Base-by-base conservation (phyloP, 352 stramenopile genomes). In the Pythium grandisporangium region DNA sequence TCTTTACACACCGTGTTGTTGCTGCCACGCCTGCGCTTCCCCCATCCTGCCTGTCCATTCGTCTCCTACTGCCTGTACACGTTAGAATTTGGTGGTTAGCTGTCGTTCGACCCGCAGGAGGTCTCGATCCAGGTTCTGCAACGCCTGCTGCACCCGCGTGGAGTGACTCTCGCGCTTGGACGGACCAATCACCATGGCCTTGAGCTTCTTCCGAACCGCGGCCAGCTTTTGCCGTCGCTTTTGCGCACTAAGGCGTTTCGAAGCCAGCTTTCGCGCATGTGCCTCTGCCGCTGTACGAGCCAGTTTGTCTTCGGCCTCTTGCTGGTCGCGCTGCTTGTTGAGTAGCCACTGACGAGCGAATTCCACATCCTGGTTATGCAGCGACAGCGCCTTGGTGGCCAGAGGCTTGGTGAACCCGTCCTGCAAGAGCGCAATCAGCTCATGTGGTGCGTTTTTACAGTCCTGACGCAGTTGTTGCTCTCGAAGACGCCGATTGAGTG, bases 61-160 rank as follows among this genome's bases (percentile, higher is more conserved):
- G n/a, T n/a, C n/a, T n/a, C n/a, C n/a, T n/a, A n/a, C n/a, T n/a
- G n/a, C n/a, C n/a, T n/a, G n/a, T n/a, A n/a, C n/a, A n/a, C n/a
- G n/a, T n/a, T n/a, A n/a, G 27, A 32, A 32, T 1, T 32, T 32
- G 0, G 27, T 32, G 27, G 10, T 32, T 4, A 59, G 26, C 33
- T 50, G 39, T 2, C 39, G 42, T 39, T 61, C 58, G 11, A 66
- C 58, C 22, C 55, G 14, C 22, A 35, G 20, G 52, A 70, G 58
- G 43, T 73, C 58, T 23, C 44, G 59, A 30, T 73, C 63, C 24
- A 73, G 50, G 39, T 73, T 67, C 45, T 39, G 38, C 25, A 73
- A 32, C 1, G 63, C 58, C 30, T 70, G 48, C 20, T 64, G 26
- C 29, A 73, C 6, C 22, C 47, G 48, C 10, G 45, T 38, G 1